Evolutionary conservation across 106 monocot genomes (phyloP).

Genomic region (Cymbidium sinense): DNA sequence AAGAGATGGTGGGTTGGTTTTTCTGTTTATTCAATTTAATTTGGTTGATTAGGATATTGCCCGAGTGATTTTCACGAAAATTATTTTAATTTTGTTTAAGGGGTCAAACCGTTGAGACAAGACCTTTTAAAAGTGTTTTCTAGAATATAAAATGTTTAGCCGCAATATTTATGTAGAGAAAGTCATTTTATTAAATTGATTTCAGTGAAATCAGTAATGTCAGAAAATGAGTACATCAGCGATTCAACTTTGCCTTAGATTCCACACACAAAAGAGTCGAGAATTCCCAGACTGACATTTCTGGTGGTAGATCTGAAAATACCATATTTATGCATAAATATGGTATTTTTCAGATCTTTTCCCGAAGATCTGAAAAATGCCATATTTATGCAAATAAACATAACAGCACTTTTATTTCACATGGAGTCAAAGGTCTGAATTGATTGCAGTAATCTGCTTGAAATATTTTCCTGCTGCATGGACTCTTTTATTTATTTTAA

Average conservation of each 20-base stretch:
- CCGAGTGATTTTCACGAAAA: no score
- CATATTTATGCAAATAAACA: no score
- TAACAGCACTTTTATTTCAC: background rate
- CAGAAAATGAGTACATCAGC: background rate
- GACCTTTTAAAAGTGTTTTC: background rate
- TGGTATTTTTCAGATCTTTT: no score
- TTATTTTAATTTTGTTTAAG: no score
- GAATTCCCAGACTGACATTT: background rate
- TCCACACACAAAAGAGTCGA: background rate
- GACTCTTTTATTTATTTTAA: background rate
- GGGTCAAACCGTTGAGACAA: background rate
- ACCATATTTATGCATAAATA: no score
- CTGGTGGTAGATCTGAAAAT: background rate
- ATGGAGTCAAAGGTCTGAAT: background rate
- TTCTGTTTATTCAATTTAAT: no score
- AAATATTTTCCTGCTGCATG: conserved; percentile 3
- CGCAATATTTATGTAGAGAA: background rate
- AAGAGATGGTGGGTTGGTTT: no score
- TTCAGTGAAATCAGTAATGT: background rate
- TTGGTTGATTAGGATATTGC: no score
- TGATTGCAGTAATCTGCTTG: background rate
- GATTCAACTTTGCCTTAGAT: background rate
- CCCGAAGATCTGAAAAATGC: no score
- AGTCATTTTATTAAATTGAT: background rate
- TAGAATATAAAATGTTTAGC: background rate